Percentiles rank a stretch among this genome's conserved stretches.
These are phyloP conservation scores for Colletotrichum sp. DNA, from an alignment of 2,329 filamentous ascomycete genomes.

Conservation along the genomic window DNA sequence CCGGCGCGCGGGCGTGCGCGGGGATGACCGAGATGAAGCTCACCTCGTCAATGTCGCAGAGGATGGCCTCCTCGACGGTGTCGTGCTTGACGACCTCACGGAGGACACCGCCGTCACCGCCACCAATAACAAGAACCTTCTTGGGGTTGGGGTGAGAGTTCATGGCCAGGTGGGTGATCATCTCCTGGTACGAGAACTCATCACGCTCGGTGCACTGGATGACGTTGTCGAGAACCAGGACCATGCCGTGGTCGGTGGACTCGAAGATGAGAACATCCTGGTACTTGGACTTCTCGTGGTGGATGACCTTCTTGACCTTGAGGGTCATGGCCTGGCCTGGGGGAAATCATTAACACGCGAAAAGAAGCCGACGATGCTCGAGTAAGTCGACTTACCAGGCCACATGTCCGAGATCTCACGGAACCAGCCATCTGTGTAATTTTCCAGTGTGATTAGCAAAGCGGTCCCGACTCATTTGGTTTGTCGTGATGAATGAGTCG, in stretches of 20 bases:
- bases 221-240: constrained; percentile 97
- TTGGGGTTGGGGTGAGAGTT: constrained; percentile 98
- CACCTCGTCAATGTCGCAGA: constrained; percentile 98
- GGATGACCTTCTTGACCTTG: constrained; percentile 95
- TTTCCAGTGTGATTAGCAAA: neutral
- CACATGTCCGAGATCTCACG: constrained; percentile 99
- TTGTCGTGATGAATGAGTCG: neutral
- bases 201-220: constrained; percentile 99
- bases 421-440: constrained; percentile 93
- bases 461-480: neutral
- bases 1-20: neutral
- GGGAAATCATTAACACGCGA: neutral
- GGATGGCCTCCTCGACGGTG: constrained; percentile 90
- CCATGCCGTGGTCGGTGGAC: constrained; percentile 94
- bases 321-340: constrained; percentile 97
- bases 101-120: constrained; percentile 95
- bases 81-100: constrained; percentile 99
- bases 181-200: constrained; percentile 99
- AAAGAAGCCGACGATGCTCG: neutral
- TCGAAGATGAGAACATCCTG: constrained; percentile 99
- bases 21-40: constrained; percentile 38
- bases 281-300: constrained; percentile 99
- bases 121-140: constrained; percentile 97
- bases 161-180: constrained; percentile 99
- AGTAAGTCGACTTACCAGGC: constrained; percentile 62